These are phyloP conservation scores for Colletotrichum limetticola DNA, from an alignment of 2,329 filamentous ascomycete genomes.

Conservation along the genomic window DNA sequence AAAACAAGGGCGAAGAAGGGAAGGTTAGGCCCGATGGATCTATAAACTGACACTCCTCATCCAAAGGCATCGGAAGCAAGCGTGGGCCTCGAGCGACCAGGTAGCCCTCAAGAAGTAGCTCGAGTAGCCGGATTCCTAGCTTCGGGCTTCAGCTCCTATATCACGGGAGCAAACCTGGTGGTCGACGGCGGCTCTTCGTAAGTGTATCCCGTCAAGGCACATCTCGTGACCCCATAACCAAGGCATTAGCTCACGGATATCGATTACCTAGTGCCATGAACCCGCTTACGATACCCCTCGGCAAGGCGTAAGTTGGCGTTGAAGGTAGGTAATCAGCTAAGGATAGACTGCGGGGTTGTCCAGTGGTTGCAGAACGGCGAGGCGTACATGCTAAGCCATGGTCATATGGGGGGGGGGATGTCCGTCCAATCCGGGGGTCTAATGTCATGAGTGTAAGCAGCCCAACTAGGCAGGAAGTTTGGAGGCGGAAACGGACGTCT, in stretches of 20 bases:
- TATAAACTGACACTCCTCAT: background rate
- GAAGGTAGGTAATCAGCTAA: background rate
- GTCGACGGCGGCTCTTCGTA: slow-evolving; percentile 68
- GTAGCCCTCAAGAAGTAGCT: slow-evolving; percentile 67
- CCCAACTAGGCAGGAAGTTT: slow-evolving; percentile 21
- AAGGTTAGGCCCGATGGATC: background rate
- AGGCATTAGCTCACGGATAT: slow-evolving; percentile 30
- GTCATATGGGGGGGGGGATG: slow-evolving; percentile 14
- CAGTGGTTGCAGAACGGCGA: background rate
- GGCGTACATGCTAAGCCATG: background rate
- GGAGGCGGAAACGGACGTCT: background rate
- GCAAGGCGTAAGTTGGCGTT: slow-evolving; percentile 21
- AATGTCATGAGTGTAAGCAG: slow-evolving; percentile 1
- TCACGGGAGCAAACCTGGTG: slow-evolving; percentile 70
- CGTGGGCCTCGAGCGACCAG: slow-evolving; percentile 68
- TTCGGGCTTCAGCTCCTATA: slow-evolving; percentile 70
- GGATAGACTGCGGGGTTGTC: slow-evolving; percentile 21
- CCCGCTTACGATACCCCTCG: slow-evolving; percentile 52
- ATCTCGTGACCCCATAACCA: slow-evolving; percentile 1
- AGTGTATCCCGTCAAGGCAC: slow-evolving; percentile 31
- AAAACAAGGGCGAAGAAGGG: background rate
- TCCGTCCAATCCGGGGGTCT: slow-evolving; percentile 10
- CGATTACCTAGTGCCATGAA: slow-evolving; percentile 47
- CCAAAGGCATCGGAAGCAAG: slow-evolving; percentile 56
- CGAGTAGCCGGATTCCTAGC: slow-evolving; percentile 71